phyloP scores from a whole-genome alignment of 805 yeast genomes.

The Saturnispora hagleri region DNA sequence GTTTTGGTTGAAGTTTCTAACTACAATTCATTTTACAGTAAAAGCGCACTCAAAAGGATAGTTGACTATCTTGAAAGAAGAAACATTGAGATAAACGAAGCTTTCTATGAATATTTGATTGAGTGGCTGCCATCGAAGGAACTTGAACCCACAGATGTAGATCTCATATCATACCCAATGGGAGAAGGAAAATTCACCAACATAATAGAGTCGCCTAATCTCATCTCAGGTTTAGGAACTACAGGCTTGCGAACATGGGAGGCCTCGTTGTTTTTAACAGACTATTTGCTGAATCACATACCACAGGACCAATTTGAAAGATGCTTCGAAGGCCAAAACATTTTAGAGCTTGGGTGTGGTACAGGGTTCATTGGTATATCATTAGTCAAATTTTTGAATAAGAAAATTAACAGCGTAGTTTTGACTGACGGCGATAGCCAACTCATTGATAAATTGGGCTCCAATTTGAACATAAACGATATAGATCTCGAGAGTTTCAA shows the following conservation, averaged over 20 bases:
- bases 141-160: constrained; percentile 31
- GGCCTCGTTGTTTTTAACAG: constrained; percentile 63
- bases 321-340: constrained; percentile 20
- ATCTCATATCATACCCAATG: constrained; percentile 30
- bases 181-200: constrained; percentile 10
- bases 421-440: constrained; percentile 64
- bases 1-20: constrained; percentile 19
- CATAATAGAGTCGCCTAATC: constrained; percentile 51
- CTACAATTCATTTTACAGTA: constrained; percentile 45
- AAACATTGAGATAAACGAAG: constrained; percentile 30
- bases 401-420: constrained; percentile 21
- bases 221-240: constrained; percentile 68
- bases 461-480: constrained; percentile 39
- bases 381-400: constrained; percentile 23
- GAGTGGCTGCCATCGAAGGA: constrained; percentile 29
- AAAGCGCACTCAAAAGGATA: constrained; percentile 34
- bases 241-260: constrained; percentile 95
- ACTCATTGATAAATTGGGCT: constrained; percentile 38
- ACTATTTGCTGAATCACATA: constrained; percentile 31
- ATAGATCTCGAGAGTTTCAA: constrained; percentile 11
- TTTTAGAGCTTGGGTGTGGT: constrained; percentile 81
- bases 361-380: constrained; percentile 71
- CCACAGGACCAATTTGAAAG: neutral
- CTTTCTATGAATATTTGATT: constrained; percentile 34
- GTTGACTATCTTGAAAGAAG: constrained; percentile 26